A percentile compares a stretch with the other conserved stretches of the same genome.
These are phyloP conservation scores for Botrytis paeoniae DNA, from an alignment of 2,329 filamentous ascomycete species.

Conservation along the genomic window DNA sequence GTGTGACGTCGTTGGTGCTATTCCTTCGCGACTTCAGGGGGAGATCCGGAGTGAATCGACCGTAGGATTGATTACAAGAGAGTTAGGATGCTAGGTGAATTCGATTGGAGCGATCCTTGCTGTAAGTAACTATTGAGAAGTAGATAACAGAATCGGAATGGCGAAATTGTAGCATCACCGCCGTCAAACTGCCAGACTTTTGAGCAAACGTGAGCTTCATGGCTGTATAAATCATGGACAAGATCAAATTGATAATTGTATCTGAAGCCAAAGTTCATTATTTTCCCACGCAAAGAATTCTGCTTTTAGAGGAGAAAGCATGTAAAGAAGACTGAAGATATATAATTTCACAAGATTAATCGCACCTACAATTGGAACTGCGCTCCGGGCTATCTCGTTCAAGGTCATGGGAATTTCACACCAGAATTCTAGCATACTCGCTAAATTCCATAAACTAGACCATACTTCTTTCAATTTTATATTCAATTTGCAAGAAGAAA, in stretches of 20 bases:
- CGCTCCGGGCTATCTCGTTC: neutral
- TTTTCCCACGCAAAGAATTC: neutral
- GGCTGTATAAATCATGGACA: neutral
- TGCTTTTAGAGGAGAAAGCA: accelerated
- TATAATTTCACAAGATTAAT: neutral
- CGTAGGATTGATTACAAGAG: neutral
- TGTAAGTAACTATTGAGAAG: neutral
- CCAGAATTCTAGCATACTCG: neutral
- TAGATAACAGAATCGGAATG: neutral
- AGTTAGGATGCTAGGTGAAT: no score
- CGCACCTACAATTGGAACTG: neutral
- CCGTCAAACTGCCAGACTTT: neutral
- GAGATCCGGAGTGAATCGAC: neutral
- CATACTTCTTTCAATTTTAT: neutral
- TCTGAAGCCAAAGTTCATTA: neutral
- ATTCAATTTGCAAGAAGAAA: neutral
- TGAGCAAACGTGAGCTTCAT: neutral
- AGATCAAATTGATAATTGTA: neutral
- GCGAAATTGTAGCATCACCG: no score
- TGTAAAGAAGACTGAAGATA: neutral
- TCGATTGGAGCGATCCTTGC: neutral
- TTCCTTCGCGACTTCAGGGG: neutral
- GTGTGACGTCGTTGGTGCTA: neutral
- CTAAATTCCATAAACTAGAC: neutral
- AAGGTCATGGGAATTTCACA: neutral